Evolutionary conservation across 2,329 filamentous ascomycete species (phyloP).

Genomic region (Venturia aucupariae): DNA sequence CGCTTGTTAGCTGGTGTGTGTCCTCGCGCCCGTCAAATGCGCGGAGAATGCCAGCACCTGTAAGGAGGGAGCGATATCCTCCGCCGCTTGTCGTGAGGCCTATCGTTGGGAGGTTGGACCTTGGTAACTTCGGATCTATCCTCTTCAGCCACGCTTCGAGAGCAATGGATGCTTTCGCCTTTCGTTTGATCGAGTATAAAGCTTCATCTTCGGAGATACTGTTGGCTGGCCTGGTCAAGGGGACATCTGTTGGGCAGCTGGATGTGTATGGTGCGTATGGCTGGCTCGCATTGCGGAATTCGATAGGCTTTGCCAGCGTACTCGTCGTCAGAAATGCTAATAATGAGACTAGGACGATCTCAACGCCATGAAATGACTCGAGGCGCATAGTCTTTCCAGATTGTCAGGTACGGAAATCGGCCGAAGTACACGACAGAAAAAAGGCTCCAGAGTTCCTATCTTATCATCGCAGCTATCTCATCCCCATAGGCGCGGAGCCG

Average conservation of each 20-base stretch:
- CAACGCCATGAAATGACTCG: not conserved
- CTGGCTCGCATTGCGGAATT: not conserved
- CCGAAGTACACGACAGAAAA: too few relatives aligned
- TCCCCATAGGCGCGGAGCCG: too few relatives aligned
- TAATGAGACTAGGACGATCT: not conserved
- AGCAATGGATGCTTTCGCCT: not conserved
- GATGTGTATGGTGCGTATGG: slow-evolving; percentile 1
- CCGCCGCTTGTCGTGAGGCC: slow-evolving; percentile 36
- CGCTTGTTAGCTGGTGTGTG: slow-evolving; percentile 29
- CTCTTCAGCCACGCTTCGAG: slow-evolving; percentile 10
- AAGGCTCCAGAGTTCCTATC: too few relatives aligned
- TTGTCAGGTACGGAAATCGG: not conserved
- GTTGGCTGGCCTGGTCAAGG: slow-evolving; percentile 4
- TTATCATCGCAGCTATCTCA: too few relatives aligned
- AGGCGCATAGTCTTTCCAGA: not conserved
- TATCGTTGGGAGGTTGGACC: slow-evolving; percentile 30
- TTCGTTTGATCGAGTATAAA: not conserved
- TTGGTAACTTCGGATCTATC: slow-evolving; percentile 23
- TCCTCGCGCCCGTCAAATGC: slow-evolving; percentile 38
- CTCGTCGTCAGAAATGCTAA: not conserved
- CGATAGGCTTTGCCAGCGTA: not conserved
- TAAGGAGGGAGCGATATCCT: slow-evolving; percentile 33
- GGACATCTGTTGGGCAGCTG: not conserved
- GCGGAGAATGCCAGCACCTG: slow-evolving; percentile 33
- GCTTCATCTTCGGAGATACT: slow-evolving; percentile 2